These are phyloP conservation scores for Tuber melanosporum DNA, from an alignment of 495 filamentous ascomycete genomes.

Conservation along the genomic window DNA sequence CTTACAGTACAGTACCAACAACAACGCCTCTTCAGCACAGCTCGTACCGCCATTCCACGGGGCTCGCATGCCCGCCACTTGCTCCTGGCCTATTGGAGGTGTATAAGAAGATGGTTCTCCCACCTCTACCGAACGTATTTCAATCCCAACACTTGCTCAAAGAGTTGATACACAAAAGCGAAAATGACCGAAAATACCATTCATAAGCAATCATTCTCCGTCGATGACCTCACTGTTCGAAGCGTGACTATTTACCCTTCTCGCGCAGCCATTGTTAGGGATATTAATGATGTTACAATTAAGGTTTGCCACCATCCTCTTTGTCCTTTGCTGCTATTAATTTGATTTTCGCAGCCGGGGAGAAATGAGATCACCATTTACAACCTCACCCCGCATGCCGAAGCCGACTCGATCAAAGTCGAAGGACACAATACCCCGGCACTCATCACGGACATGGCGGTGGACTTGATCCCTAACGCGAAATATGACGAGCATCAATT, in stretches of 20 bases:
- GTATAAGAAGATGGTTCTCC: not conserved
- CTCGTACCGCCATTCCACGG: not conserved
- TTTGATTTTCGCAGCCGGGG: constrained; percentile 47
- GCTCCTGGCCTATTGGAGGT: not conserved
- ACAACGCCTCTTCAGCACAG: not conserved
- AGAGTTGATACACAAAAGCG: constrained; percentile 1
- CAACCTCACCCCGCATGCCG: constrained; percentile 58
- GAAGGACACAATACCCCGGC: constrained; percentile 56
- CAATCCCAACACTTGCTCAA: not conserved
- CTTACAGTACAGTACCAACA: not conserved
- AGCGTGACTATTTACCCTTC: constrained; percentile 58
- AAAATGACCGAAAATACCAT: constrained; percentile 21
- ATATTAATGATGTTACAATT: constrained; percentile 55
- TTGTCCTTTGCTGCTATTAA: not conserved
- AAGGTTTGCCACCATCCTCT: constrained; percentile 45
- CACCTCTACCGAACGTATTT: not conserved
- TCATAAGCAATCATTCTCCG: constrained; percentile 47
- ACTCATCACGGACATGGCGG: constrained; percentile 60
- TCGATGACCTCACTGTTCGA: constrained; percentile 54
- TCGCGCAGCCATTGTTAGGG: constrained; percentile 56
- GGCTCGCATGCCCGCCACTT: not conserved
- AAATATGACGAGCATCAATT: constrained; percentile 56
- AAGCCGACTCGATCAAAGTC: constrained; percentile 64
- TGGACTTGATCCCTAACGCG: constrained; percentile 56
- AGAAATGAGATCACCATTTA: constrained; percentile 59